Base-by-base conservation (phyloP, 1,139 yeast genomes). In the Nakaseomyces uthaithaninus region DNA sequence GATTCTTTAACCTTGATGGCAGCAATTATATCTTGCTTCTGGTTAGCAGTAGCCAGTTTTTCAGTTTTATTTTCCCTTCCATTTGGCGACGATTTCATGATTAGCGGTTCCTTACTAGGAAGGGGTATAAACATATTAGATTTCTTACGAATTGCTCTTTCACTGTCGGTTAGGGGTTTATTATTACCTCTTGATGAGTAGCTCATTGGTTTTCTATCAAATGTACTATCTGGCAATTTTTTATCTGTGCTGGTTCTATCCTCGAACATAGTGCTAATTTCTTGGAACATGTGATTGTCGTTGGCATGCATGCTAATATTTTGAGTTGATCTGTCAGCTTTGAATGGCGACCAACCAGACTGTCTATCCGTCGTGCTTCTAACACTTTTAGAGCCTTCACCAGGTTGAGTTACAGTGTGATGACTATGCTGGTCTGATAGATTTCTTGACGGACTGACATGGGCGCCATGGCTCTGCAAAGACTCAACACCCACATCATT, bases 41-140 rank as follows among this genome's bases (percentile, higher is more conserved):
- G 15, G n/a, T 17, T 14, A 14, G 17, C 17, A 39, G 38, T 14
- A 23, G 27, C 25, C 9, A 40, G 14, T 17, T 18, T 24, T 28
- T 23, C 20, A 23, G 22, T 22, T 38, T 36, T 24, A 33, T 40
- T 28, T 27, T 37, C 19, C 11, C 12, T 19, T 14, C 20, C 25
- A 10, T 17, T 17, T 6, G 35, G 35, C 5, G 35, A 31, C 6
- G 35, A 47, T 33, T 46, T 52, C 3, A 57, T 54, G 7, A 56
- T 43, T 11, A 58, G 42, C n/a, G 62, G 60, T 41, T 57, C 60
- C 42, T 59, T 59, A 26, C 50, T 54, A 2, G 63, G 63, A 27
- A 59, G 42, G 4, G 63, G 63, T 3, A 55, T 55, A 45, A 57
- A 58, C 59, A 58, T 52, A 41, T 57, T 57, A 4, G 60, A 55